A percentile compares a stretch with the other conserved stretches of the same genome.
phyloP scores from a whole-genome alignment of 2,329 filamentous ascomycete species.

The Harringtonia aguacate region DNA sequence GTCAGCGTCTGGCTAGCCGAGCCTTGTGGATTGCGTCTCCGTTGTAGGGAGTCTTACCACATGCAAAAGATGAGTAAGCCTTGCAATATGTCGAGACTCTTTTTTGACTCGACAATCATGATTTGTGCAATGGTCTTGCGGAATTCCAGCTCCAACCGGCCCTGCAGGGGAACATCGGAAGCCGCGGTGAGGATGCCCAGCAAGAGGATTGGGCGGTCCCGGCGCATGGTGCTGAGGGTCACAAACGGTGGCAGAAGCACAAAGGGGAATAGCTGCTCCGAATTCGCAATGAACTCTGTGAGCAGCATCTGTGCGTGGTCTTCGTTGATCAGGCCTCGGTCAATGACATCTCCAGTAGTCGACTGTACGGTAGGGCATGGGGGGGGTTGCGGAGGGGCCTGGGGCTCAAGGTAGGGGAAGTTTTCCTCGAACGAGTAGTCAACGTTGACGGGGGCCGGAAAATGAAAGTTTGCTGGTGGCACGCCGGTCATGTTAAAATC shows the following conservation, averaged over 20 bases:
- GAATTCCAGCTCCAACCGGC: slow-evolving; percentile 11
- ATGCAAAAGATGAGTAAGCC: slow-evolving; percentile 13
- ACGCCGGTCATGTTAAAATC: neutral
- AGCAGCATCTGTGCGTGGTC: slow-evolving; percentile 6
- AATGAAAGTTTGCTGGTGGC: neutral
- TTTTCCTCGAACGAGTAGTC: slow-evolving; percentile 2
- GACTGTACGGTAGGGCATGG: neutral
- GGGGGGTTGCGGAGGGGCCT: neutral
- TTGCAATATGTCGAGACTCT: slow-evolving; percentile 13
- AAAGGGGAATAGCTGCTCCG: slow-evolving; percentile 11
- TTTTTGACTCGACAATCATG: slow-evolving; percentile 11
- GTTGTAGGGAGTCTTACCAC: too few relatives aligned
- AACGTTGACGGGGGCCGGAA: neutral
- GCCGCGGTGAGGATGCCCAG: slow-evolving; percentile 10
- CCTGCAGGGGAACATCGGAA: slow-evolving; percentile 8
- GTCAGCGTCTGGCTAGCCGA: neutral
- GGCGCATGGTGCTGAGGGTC: slow-evolving; percentile 10
- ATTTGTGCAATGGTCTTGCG: slow-evolving; percentile 11
- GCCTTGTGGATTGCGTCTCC: too few relatives aligned
- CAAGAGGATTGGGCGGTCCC: slow-evolving; percentile 12
- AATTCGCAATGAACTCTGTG: slow-evolving; percentile 1
- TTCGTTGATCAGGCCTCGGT: slow-evolving; percentile 9
- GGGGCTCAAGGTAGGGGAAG: neutral
- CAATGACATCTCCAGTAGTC: slow-evolving; percentile 6
- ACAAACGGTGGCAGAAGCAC: slow-evolving; percentile 8